These are phyloP conservation scores for Xylaria castorea DNA, from an alignment of 495 filamentous ascomycete genomes.

Conservation along the genomic window DNA sequence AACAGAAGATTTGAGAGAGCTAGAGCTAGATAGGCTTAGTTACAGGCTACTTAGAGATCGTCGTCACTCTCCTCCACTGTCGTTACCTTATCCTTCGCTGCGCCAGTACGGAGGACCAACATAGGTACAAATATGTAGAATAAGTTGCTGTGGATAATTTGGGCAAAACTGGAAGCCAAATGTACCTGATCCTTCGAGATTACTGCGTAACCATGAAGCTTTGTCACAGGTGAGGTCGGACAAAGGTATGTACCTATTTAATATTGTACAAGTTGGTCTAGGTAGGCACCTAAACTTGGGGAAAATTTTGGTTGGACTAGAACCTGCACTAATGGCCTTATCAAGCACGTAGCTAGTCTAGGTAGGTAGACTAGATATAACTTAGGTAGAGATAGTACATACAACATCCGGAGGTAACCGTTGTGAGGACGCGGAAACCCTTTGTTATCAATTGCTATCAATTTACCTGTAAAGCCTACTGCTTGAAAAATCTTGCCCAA, in stretches of 20 bases:
- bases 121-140: neutral
- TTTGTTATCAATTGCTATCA: neutral
- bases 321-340: neutral
- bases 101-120: neutral
- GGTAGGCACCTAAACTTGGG: neutral
- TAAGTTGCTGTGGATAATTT: neutral
- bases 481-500: neutral
- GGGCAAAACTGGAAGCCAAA: neutral
- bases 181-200: neutral
- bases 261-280: neutral
- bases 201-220: neutral
- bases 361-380: neutral
- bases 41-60: constrained; percentile 1
- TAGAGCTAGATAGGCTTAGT: constrained; percentile 18
- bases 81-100: neutral
- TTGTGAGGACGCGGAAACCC: neutral
- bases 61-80: neutral
- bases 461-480: neutral
- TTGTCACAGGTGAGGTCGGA: neutral
- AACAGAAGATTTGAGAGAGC: constrained; percentile 1
- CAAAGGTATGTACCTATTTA: neutral
- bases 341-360: neutral
- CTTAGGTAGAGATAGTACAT: neutral
- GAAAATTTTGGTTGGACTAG: neutral
- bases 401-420: neutral